Evolutionary conservation across 805 yeast species (phyloP), one percentile per base, ranked within the genome.

Genomic region (Candida railenensis): DNA sequence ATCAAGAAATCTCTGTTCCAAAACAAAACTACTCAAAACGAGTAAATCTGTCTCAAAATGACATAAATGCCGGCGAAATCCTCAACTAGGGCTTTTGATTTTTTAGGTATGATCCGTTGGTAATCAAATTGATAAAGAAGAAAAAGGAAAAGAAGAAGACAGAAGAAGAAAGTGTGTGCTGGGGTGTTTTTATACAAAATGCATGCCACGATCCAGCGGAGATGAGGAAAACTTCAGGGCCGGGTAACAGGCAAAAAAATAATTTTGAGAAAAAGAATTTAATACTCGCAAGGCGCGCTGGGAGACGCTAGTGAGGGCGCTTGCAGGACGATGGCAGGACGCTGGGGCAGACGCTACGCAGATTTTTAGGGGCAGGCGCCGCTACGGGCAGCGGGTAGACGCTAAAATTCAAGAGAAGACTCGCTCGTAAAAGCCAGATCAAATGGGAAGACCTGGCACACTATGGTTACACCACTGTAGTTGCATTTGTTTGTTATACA

Each of bases 61-160:
- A 40, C 34, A 49, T 53, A 39, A 16, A 18, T 33, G 45, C 58
- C 54, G 55, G 55, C 61, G 59, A 52, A 30, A 40, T 43, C 44
- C 41, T 18, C 53, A 45, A 54, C 66, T 61, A 53, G 19, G 67
- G 64, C 45, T 54, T 61, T 63, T 60, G 67, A 53, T 64, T 65
- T 64, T 54, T 58, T 59, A 58, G 58, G 61, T 49, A 48, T 52
- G 34, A 51, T 61, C 66, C 68, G 61, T 53, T 58, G 68, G 67
- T 62, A 63, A 62, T 51, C 67, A 62, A 62, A 63, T 55, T 34
- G 45, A 42, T 40, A 16, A 47, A 52, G 52, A 43, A 47, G 42
- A 50, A 52, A 40, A 34, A 41, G 20, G 19, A 22, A 32, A 16
- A 28, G 30, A 22, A 34, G 15, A 15, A 18, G 42, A 21, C 18